Percentiles rank a stretch among this genome's conserved stretches.
Evolutionary conservation across 805 yeast species (phyloP).

Genomic region (Starmerella stellata): DNA sequence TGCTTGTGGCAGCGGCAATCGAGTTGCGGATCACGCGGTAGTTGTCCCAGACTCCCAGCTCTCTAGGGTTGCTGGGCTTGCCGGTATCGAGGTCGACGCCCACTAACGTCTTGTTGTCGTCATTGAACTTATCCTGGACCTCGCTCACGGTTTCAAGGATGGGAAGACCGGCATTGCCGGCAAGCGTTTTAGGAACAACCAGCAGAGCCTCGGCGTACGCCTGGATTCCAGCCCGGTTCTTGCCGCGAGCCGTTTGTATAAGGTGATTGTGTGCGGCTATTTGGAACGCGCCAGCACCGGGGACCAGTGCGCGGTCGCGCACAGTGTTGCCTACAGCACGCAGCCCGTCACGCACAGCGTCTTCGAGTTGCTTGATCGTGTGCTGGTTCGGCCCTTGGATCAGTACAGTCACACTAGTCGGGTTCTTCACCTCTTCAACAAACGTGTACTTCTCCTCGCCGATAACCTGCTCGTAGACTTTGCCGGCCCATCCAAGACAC

Average conservation of each 20-base stretch:
- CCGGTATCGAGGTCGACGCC: conserved; percentile 86
- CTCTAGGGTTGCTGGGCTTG: conserved; percentile 85
- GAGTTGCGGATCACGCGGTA: conserved; percentile 89
- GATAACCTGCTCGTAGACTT: conserved; percentile 75
- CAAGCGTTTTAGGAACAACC: conserved; percentile 80
- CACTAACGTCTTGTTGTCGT: conserved; percentile 42
- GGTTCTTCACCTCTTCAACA: conserved; percentile 71
- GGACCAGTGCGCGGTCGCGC: conserved; percentile 67
- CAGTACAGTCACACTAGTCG: conserved; percentile 77
- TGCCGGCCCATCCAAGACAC: conserved; percentile 73
- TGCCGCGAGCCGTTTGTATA: conserved; percentile 52
- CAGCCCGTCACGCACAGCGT: conserved; percentile 92
- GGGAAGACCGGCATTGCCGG: conserved; percentile 85
- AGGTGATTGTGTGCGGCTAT: conserved; percentile 63
- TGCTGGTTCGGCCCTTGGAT: conserved; percentile 88
- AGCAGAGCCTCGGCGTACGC: conserved; percentile 88
- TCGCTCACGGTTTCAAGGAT: conserved; percentile 72
- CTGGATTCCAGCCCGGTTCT: conserved; percentile 71
- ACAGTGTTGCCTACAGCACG: conserved; percentile 86
- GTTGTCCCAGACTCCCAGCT: conserved; percentile 94
- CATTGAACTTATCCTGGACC: conserved; percentile 64
- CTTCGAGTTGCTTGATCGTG: conserved; percentile 78
- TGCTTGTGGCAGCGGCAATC: conserved; percentile 78
- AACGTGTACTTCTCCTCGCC: conserved; percentile 97
- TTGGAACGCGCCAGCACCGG: conserved; percentile 96